Evolutionary conservation across 2,329 filamentous ascomycete species (phyloP).

Genomic region (Phyllosticta paracitricarpa): DNA sequence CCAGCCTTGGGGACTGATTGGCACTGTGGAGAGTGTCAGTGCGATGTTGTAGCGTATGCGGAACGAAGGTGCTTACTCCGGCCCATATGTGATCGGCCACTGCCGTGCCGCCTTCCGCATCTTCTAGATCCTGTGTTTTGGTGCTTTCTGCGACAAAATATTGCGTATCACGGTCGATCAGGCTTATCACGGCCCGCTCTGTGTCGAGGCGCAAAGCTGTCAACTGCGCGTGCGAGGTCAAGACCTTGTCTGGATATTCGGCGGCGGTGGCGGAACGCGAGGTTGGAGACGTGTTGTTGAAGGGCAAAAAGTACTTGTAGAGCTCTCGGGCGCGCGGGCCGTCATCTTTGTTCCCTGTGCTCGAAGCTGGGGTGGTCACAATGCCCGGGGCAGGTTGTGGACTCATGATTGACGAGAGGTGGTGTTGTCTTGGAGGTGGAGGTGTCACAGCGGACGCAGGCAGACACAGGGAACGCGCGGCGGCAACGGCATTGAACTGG

Average conservation of each 20-base stretch:
- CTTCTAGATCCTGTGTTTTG: slow-evolving; percentile 28
- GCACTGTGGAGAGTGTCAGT: slow-evolving; percentile 13
- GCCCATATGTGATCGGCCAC: slow-evolving; percentile 25
- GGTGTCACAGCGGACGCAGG: neutral
- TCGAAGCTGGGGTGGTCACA: neutral
- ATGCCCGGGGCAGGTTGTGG: neutral
- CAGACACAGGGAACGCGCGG: neutral
- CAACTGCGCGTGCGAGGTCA: slow-evolving; percentile 27
- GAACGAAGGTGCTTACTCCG: slow-evolving; percentile 14
- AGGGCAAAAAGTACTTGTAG: slow-evolving; percentile 20
- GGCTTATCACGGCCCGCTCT: slow-evolving; percentile 29
- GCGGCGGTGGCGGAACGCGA: neutral
- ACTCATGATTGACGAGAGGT: neutral
- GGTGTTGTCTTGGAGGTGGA: neutral
- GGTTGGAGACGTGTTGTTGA: slow-evolving; percentile 9
- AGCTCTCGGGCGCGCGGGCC: slow-evolving; percentile 17
- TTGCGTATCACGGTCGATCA: slow-evolving; percentile 40
- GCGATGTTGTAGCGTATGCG: neutral
- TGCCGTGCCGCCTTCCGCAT: slow-evolving; percentile 23
- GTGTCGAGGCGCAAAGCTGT: slow-evolving; percentile 27
- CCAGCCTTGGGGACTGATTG: slow-evolving; percentile 24
- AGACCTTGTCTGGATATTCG: slow-evolving; percentile 19
- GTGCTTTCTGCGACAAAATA: slow-evolving; percentile 44
- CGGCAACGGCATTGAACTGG: neutral
- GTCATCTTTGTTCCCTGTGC: slow-evolving; percentile 4